Base-by-base conservation (phyloP, 129 eudicot species). In the Cynara cardunculus region DNA sequence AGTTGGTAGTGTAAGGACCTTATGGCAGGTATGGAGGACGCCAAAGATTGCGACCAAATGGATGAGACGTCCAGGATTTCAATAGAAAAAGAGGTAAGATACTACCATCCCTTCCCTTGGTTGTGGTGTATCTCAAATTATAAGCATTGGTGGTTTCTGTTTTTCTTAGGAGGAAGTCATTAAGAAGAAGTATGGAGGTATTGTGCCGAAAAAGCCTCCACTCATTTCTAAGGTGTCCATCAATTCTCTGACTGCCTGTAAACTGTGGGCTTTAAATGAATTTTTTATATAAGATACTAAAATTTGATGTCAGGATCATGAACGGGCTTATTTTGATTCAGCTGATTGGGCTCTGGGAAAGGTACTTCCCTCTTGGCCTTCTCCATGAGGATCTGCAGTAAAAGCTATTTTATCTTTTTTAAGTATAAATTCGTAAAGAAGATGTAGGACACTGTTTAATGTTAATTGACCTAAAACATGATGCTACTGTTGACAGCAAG, bases 341-440 rank as follows among this genome's bases (percentile, higher is more conserved):
- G 99, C 99, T 75, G 99, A 95, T 76, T 95, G 99, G 99, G 99
- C 99, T 85, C 73, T 95, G 69, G 97, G 97, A 79, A 95, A 95
- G 99, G 99, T 95, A 83, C 32, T 70, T 81, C 11, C 59, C 22
- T 44, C 67, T 62, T 22, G 66, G 27, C 75, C 41, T 34, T 37
- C 75, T 4, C 11, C 19, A 18, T 28, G 62, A 64, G 66, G 37
- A n/a, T 34, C 77, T 73, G 49, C 41, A 56, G 53, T 53, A 71
- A 39, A 78, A 75, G 41, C 62, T n/a, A n/a, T n/a, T n/a, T 25
- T n/a, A 22, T 59, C 30, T 21, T 26, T 32, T 32, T 25, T 65
- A 13, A 27, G 25, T 56, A 72, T 26, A 56, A 56, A n/a, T 56
- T 56, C 5, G 22, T n/a, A 56, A 56, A 56, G 7, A 68, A 49